Percentiles rank a stretch among this genome's conserved stretches.
Evolutionary conservation across 108 stramenopile genomes (phyloP).

Genomic region (Aureococcus anophagefferens): DNA sequence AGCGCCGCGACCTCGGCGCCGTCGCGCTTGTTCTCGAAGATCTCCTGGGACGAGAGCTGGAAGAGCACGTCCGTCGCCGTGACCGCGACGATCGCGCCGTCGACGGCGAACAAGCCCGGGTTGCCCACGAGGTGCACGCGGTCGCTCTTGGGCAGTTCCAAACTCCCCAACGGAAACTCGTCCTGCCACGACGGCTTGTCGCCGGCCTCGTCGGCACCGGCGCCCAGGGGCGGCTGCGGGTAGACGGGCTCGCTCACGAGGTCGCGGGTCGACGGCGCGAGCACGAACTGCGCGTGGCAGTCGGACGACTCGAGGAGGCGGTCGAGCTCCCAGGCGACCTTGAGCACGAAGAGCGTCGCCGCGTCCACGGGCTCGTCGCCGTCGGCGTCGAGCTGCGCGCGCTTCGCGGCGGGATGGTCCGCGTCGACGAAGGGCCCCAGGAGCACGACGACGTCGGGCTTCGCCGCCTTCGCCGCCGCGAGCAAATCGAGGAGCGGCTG

Average conservation of each 20-base stretch:
- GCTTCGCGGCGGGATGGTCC: constrained; percentile 20
- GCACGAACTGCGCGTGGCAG: too few relatives aligned
- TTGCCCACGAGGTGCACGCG: neutral
- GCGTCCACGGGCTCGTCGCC: neutral
- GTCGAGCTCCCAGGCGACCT: neutral
- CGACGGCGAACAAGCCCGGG: neutral
- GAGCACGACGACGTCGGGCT: constrained; percentile 42
- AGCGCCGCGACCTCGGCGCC: neutral
- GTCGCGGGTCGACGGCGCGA: too few relatives aligned
- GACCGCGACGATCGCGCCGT: neutral
- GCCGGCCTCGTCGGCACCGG: neutral
- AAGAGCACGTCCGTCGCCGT: constrained; percentile 34
- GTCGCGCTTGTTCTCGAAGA: neutral
- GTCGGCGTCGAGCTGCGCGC: neutral
- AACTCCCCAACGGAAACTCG: neutral
- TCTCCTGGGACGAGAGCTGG: constrained; percentile 30
- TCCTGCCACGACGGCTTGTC: neutral
- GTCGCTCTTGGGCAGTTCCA: neutral
- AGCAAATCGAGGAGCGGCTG: constrained; percentile 40
- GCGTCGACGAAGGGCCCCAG: constrained; percentile 46
- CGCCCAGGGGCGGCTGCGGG: neutral
- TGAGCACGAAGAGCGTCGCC: neutral
- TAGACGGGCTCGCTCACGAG: neutral
- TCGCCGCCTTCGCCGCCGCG: constrained; percentile 5
- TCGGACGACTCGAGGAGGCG: neutral